Conservation (phyloP, 1,139 yeast species). For the Lodderomyces metapsilosis region DNA sequence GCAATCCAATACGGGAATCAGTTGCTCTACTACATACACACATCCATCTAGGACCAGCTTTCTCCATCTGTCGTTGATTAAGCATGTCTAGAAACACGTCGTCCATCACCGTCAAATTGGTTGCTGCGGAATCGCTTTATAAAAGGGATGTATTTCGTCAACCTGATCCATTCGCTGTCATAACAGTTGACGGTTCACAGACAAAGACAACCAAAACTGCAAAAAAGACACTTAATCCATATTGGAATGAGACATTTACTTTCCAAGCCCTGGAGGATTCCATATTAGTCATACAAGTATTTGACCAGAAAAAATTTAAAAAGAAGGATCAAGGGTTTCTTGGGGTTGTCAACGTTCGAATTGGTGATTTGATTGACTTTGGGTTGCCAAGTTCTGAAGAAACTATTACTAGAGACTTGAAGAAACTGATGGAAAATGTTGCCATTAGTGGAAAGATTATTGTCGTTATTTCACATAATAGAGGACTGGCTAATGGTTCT, state of each 20-base stretch:
- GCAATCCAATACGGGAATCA: too few species aligned
- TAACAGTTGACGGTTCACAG: conserved; percentile 95
- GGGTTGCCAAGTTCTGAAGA: conserved; percentile 61
- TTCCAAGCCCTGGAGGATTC: conserved; percentile 78
- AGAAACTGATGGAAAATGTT: conserved; percentile 86
- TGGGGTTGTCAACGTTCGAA: conserved; percentile 90
- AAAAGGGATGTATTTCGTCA: conserved; percentile 92
- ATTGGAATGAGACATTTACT: conserved; percentile 93
- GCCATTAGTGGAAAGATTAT: conserved; percentile 92
- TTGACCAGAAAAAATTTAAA: conserved; percentile 95
- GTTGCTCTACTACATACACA: too few species aligned
- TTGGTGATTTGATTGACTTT: conserved; percentile 86
- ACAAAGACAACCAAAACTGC: conserved; percentile 94
- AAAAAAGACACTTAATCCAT: conserved; percentile 91
- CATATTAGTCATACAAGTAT: conserved; percentile 87
- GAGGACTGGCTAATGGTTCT: conserved; percentile 11
- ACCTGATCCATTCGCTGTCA: conserved; percentile 97
- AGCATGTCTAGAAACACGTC: conserved; percentile 15
- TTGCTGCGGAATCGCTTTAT: conserved; percentile 94
- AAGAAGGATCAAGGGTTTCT: conserved; percentile 98
- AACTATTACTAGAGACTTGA: conserved; percentile 89
- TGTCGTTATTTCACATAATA: conserved; percentile 60
- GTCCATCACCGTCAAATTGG: conserved; percentile 68
- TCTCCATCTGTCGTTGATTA: too few species aligned
- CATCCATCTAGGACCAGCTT: too few species aligned